Percentiles rank a stretch among this genome's conserved stretches.
Conservation (phyloP, 148 eudicot species). For the Rhododendron kiyosumense region DNA sequence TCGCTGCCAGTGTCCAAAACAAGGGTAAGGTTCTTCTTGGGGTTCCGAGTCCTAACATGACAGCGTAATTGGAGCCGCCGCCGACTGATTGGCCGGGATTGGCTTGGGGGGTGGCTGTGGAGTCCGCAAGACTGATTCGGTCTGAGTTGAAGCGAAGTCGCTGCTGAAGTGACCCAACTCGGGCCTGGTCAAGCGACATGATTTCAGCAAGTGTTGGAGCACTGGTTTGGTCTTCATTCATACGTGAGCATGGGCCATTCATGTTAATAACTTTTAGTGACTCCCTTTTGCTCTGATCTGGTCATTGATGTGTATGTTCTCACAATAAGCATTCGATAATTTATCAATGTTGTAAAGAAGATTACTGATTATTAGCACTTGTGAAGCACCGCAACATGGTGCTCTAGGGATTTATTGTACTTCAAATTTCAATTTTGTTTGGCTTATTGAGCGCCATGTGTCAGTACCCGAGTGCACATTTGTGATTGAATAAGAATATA, state of each 20-base stretch:
- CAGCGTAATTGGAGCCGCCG: slow-evolving; percentile 21
- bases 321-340: background rate
- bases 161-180: slow-evolving; percentile 54
- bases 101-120: slow-evolving; percentile 37
- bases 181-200: slow-evolving; percentile 41
- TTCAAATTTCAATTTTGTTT: no score
- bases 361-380: no score
- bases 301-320: background rate
- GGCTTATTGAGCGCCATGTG: no score
- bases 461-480: no score
- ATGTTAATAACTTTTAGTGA: slow-evolving; percentile 47
- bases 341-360: no score
- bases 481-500: no score
- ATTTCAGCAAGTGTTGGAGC: slow-evolving; percentile 30
- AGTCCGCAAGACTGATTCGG: background rate
- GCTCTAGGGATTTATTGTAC: no score
- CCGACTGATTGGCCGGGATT: background rate
- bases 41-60: slow-evolving; percentile 53
- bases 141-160: slow-evolving; percentile 18
- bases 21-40: slow-evolving; percentile 47
- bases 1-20: slow-evolving; percentile 64
- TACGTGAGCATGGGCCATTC: slow-evolving; percentile 35
- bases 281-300: slow-evolving; percentile 20
- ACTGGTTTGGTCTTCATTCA: slow-evolving; percentile 9
- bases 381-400: no score